A percentile compares a stretch with the other conserved stretches of the same genome.
These are phyloP conservation scores for Inonotus obliquus DNA, from an alignment of 1,284 basidiomycete species.

Conservation along the genomic window DNA sequence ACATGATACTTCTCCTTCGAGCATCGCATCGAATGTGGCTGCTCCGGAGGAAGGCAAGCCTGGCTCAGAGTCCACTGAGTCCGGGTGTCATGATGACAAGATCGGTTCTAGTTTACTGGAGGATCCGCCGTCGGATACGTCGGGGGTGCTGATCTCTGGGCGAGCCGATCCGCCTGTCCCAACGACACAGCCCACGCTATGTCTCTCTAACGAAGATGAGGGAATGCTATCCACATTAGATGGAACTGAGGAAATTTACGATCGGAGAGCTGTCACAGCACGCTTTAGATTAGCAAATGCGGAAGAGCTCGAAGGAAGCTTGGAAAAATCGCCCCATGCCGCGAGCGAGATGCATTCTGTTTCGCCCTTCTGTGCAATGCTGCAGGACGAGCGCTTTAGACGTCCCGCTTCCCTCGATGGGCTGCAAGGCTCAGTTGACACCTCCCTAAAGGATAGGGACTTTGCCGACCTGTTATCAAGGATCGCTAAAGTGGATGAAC, in stretches of 20 bases:
- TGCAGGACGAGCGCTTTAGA: background rate
- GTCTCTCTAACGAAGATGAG: no score
- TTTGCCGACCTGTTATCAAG: constrained; percentile 37
- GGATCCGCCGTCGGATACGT: no score
- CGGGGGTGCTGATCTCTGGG: no score
- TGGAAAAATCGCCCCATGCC: background rate
- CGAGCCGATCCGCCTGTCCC: no score
- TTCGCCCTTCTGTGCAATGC: background rate
- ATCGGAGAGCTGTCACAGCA: no score
- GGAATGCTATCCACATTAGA: no score
- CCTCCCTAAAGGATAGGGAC: background rate
- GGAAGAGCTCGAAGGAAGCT: no score
- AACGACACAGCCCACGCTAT: no score
- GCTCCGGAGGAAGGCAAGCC: background rate
- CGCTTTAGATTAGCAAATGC: no score
- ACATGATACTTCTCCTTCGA: background rate
- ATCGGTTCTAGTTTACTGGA: background rate
- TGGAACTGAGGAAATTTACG: no score
- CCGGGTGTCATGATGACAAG: background rate
- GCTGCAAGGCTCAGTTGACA: background rate
- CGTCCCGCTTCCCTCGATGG: background rate
- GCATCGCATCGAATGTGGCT: background rate
- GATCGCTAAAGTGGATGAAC: constrained; percentile 40
- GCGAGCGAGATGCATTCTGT: background rate
- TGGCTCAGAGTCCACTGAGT: background rate